A percentile compares a stretch with the other conserved stretches of the same genome.
Conservation (phyloP, 2,329 filamentous ascomycete genomes). For the Erysiphe pulchra region DNA sequence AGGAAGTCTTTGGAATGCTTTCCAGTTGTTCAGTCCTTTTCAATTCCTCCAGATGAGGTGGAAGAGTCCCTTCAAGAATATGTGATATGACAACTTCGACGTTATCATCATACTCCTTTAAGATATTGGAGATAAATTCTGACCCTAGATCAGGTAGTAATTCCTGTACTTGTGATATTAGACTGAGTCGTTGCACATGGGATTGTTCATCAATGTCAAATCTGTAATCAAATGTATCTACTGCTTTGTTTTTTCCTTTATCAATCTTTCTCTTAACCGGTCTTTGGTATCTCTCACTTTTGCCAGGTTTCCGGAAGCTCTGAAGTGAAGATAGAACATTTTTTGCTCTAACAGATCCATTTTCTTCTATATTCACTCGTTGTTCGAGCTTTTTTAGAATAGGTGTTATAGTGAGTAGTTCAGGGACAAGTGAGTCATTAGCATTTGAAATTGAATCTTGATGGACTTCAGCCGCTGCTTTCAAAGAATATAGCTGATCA, state of each 20-base stretch:
- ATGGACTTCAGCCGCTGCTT: constrained; percentile 40
- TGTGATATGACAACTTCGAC: constrained; percentile 60
- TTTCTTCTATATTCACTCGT: constrained; percentile 22
- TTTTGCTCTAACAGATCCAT: constrained; percentile 27
- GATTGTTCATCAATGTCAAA: constrained; percentile 3
- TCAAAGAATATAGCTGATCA: constrained; percentile 65
- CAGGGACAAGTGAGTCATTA: constrained; percentile 53
- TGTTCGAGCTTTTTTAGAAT: constrained; percentile 37
- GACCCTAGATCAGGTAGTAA: constrained; percentile 72
- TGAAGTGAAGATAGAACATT: constrained; percentile 35
- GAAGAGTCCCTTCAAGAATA: constrained; percentile 53
- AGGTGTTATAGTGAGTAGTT: constrained; percentile 59
- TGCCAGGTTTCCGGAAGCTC: constrained; percentile 30
- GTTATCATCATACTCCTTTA: constrained; percentile 56
- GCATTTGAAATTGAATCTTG: constrained; percentile 25
- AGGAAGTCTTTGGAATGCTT: neutral
- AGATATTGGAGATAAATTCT: constrained; percentile 51
- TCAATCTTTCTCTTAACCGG: constrained; percentile 30
- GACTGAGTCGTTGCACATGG: constrained; percentile 59
- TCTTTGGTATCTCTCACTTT: constrained; percentile 16
- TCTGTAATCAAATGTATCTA: constrained; percentile 13
- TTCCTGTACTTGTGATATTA: constrained; percentile 78
- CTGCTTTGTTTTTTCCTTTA: constrained; percentile 34
- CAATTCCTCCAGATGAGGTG: constrained; percentile 34
- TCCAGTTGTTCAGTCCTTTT: constrained; percentile 30